Evolutionary conservation across 345 rosid species (phyloP).

Genomic region (Geranium brycei): DNA sequence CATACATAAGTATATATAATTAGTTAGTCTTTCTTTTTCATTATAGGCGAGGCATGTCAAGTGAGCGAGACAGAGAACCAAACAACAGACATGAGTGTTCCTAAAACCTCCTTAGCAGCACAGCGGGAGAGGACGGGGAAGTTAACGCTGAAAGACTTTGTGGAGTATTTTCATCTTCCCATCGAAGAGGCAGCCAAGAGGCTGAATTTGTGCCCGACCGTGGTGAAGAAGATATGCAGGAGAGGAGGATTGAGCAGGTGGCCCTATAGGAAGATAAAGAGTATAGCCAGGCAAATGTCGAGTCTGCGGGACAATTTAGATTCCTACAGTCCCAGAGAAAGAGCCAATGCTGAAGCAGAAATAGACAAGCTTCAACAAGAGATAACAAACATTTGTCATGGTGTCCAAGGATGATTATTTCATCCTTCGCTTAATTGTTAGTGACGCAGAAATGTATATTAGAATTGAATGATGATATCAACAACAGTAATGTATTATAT

Average conservation of each 20-base stretch:
- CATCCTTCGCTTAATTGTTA: no score
- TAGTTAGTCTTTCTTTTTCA: background rate
- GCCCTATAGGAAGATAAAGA: conserved; percentile 48
- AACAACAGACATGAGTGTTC: conserved; percentile 1
- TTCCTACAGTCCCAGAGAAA: conserved; percentile 14
- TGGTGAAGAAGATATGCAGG: conserved; percentile 44
- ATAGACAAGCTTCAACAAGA: conserved; percentile 16
- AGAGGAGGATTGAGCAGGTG: conserved; percentile 28
- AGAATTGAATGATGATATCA: no score
- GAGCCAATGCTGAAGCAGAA: conserved; percentile 17
- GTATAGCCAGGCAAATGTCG: conserved; percentile 21
- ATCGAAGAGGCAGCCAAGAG: conserved; percentile 37
- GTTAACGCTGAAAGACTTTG: conserved; percentile 27
- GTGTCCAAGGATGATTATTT: conserved; percentile 3
- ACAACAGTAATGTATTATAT: no score
- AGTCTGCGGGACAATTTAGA: background rate
- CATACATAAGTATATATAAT: no score
- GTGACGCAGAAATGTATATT: no score
- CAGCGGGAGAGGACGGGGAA: conserved; percentile 50
- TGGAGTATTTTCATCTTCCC: conserved; percentile 33
- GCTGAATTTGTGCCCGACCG: conserved; percentile 41
- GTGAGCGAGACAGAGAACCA: background rate
- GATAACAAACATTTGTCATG: conserved; percentile 14
- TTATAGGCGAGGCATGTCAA: background rate
- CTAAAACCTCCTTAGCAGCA: conserved; percentile 12